Conservation (phyloP, 164 flowering plant genomes). For the Vitis labrusca region DNA sequence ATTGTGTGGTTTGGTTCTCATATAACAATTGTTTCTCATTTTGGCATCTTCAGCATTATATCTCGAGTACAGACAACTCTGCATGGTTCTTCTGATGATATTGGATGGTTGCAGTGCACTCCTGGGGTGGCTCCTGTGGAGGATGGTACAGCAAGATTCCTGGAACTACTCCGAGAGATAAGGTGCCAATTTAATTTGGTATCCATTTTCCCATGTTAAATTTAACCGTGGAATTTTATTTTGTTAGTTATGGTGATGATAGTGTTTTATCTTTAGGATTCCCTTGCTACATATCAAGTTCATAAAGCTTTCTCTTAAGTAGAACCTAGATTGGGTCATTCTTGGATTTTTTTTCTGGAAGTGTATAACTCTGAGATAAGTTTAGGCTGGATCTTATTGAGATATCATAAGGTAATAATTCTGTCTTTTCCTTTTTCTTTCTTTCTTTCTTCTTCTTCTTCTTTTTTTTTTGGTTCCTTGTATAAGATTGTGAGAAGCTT, state of each 20-base stretch:
- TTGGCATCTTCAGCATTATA: conserved; percentile 39
- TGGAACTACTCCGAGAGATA: conserved; percentile 64
- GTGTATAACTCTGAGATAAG: no score
- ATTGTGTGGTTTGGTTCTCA: conserved; percentile 7
- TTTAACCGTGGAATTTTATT: not conserved
- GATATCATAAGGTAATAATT: no score
- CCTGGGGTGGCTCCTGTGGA: conserved; percentile 64
- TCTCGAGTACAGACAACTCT: conserved; percentile 60
- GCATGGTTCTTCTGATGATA: conserved; percentile 80
- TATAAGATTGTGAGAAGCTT: no score
- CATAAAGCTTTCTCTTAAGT: no score
- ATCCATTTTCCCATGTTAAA: not conserved
- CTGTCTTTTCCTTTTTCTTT: no score
- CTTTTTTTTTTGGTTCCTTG: no score
- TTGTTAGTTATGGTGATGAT: not conserved
- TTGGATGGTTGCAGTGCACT: conserved; percentile 81
- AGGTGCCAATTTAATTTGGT: conserved; percentile 42
- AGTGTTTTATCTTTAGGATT: not conserved
- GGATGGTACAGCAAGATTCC: conserved; percentile 79
- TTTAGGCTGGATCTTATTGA: no score
- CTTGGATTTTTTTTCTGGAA: no score
- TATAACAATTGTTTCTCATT: not conserved
- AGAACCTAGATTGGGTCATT: no score
- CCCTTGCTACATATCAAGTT: no score
- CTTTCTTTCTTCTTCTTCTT: no score